A percentile compares a stretch with the other conserved stretches of the same genome.
Conservation (phyloP, 2,329 filamentous ascomycete genomes). For the Aspergillus persii region DNA sequence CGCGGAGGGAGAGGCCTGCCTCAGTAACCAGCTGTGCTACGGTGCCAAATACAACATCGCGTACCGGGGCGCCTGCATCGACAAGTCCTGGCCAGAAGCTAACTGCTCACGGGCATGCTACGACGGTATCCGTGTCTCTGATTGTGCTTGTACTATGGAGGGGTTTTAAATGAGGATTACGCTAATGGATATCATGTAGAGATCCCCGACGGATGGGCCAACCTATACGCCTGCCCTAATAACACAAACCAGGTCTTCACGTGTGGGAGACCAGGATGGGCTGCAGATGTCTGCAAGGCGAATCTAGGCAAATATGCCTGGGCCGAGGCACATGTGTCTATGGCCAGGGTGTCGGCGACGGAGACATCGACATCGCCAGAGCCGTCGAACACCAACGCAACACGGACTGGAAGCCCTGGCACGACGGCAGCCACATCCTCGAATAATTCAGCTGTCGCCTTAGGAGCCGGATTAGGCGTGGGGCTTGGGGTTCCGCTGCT, state of each 20-base stretch:
- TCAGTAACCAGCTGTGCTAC: conserved; percentile 14
- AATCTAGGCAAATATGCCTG: not conserved
- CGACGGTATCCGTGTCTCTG: conserved; percentile 3
- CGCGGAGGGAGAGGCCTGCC: conserved; percentile 8
- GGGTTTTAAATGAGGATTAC: too few relatives aligned
- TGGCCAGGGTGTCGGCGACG: not conserved
- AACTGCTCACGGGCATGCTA: conserved; percentile 11
- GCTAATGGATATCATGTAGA: not conserved
- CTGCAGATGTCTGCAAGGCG: not conserved
- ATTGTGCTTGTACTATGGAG: too few relatives aligned
- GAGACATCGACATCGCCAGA: not conserved
- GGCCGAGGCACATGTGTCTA: not conserved
- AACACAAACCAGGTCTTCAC: conserved; percentile 8
- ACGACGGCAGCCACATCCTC: not conserved
- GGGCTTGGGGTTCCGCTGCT: not conserved
- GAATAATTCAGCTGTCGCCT: not conserved
- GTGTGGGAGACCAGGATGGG: conserved; percentile 6
- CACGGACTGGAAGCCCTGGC: not conserved
- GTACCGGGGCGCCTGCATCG: conserved; percentile 14
- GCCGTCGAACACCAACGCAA: not conserved
- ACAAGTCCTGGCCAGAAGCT: conserved; percentile 8
- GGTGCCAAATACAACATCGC: conserved; percentile 6
- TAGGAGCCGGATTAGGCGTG: not conserved
- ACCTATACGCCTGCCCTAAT: conserved; percentile 9
- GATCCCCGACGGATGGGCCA: conserved; percentile 6